A percentile compares a stretch with the other conserved stretches of the same genome.
Conservation (phyloP, 2,329 filamentous ascomycete species). For the Ambrosiella beaveri region DNA sequence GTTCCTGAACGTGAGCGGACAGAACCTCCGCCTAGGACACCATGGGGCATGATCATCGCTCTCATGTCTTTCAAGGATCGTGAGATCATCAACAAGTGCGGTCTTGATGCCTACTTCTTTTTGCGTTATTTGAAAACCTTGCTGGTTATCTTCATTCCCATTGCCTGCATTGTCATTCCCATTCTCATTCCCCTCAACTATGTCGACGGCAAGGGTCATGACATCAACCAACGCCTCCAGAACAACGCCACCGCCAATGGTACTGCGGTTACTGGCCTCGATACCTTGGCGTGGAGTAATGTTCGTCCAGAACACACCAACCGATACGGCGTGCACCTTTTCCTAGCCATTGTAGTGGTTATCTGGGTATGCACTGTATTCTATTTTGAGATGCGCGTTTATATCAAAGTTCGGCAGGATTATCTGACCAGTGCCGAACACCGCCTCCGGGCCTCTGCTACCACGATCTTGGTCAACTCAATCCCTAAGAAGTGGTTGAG, state of each 20-base stretch:
- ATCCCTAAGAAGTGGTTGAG: constrained; percentile 86
- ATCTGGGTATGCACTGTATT: constrained; percentile 76
- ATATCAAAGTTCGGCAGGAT: constrained; percentile 84
- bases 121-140: constrained; percentile 65
- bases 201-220: constrained; percentile 47
- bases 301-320: constrained; percentile 46
- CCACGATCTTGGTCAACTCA: constrained; percentile 79
- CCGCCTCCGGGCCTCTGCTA: constrained; percentile 80
- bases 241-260: constrained; percentile 11
- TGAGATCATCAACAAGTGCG: constrained; percentile 87
- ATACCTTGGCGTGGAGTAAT: constrained; percentile 78
- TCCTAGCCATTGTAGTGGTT: constrained; percentile 63
- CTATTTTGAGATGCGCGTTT: constrained; percentile 70
- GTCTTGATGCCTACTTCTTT: constrained; percentile 94
- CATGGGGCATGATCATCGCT: constrained; percentile 34
- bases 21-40: constrained; percentile 45
- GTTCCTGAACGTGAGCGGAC: constrained; percentile 74
- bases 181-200: constrained; percentile 77
- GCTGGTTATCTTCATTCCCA: constrained; percentile 78
- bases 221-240: constrained; percentile 23
- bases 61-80: constrained; percentile 54
- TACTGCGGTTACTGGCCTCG: constrained; percentile 41
- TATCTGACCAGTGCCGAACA: constrained; percentile 92
- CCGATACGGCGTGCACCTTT: constrained; percentile 69
- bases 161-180: constrained; percentile 61